A percentile compares a stretch with the other conserved stretches of the same genome.
Conservation (phyloP, 768 basidiomycete genomes). For the Cytidiella melzeri region DNA sequence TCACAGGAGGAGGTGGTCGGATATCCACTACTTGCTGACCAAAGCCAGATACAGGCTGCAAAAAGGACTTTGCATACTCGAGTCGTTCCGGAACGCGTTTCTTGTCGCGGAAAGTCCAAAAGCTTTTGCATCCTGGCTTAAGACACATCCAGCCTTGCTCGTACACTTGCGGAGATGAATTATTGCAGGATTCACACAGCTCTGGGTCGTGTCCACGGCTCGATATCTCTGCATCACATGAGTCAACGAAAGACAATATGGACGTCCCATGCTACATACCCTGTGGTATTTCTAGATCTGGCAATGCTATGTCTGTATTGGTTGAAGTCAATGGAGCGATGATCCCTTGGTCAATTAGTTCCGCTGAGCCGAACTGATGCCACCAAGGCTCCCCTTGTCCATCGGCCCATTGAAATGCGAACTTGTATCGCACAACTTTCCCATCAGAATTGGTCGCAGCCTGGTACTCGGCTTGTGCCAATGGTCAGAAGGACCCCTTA, state of each 20-base stretch:
- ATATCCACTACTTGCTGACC: slow-evolving; percentile 32
- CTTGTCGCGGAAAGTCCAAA: slow-evolving; percentile 38
- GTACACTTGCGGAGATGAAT: slow-evolving; percentile 49
- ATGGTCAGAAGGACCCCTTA: neutral
- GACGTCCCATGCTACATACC: too few relatives aligned
- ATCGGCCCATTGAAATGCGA: slow-evolving; percentile 81
- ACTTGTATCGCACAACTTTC: slow-evolving; percentile 71
- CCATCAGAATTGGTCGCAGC: slow-evolving; percentile 38
- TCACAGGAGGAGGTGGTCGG: slow-evolving; percentile 29
- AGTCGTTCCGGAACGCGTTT: slow-evolving; percentile 30
- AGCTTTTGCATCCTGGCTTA: slow-evolving; percentile 46
- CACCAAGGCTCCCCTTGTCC: slow-evolving; percentile 59
- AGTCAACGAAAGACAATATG: too few relatives aligned
- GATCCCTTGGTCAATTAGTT: too few relatives aligned
- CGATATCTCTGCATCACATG: too few relatives aligned
- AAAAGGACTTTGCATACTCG: slow-evolving; percentile 43
- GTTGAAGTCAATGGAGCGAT: too few relatives aligned
- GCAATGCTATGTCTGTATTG: too few relatives aligned
- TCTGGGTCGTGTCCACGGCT: too few relatives aligned
- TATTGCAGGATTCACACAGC: slow-evolving; percentile 29
- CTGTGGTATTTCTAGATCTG: too few relatives aligned
- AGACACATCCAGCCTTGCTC: slow-evolving; percentile 56
- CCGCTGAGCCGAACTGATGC: slow-evolving; percentile 15
- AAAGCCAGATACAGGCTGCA: slow-evolving; percentile 29
- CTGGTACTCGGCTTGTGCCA: slow-evolving; percentile 55